Evolutionary conservation across 345 rosid species (phyloP).

Genomic region (Aquilaria malaccensis): DNA sequence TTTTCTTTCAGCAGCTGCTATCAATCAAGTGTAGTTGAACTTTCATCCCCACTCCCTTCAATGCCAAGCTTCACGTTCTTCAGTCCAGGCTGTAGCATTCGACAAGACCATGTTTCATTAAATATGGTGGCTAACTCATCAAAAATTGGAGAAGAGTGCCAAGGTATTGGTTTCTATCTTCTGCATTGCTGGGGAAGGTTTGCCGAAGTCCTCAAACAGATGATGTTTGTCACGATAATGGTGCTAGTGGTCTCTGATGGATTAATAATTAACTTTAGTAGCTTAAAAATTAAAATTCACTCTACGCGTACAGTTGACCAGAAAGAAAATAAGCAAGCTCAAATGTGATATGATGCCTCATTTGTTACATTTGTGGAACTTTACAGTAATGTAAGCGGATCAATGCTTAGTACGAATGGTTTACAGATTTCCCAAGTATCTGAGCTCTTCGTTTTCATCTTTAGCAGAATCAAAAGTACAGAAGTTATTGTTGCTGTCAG

Average conservation of each 20-base stretch:
- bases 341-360: too few species aligned
- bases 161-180: conserved; percentile 29
- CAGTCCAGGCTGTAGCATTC: conserved; percentile 27
- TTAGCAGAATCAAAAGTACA: conserved; percentile 29
- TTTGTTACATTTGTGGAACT: too few species aligned
- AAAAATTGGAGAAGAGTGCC: conserved; percentile 17
- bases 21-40: conserved; percentile 28
- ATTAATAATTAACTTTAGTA: background rate
- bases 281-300: too few species aligned
- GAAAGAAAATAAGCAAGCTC: too few species aligned
- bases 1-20: conserved; percentile 47
- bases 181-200: conserved; percentile 2
- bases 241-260: background rate
- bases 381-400: too few species aligned
- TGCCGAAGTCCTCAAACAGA: background rate
- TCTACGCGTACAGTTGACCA: too few species aligned
- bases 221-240: background rate
- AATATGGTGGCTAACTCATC: conserved; percentile 7
- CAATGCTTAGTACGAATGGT: too few species aligned
- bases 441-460: conserved; percentile 4
- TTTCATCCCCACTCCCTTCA: conserved; percentile 38
- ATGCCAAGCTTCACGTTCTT: conserved; percentile 73
- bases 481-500: conserved; percentile 28
- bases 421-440: too few species aligned
- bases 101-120: conserved; percentile 15